phyloP scores from a whole-genome alignment of 495 filamentous ascomycete species.

The Xylaria sp. region DNA sequence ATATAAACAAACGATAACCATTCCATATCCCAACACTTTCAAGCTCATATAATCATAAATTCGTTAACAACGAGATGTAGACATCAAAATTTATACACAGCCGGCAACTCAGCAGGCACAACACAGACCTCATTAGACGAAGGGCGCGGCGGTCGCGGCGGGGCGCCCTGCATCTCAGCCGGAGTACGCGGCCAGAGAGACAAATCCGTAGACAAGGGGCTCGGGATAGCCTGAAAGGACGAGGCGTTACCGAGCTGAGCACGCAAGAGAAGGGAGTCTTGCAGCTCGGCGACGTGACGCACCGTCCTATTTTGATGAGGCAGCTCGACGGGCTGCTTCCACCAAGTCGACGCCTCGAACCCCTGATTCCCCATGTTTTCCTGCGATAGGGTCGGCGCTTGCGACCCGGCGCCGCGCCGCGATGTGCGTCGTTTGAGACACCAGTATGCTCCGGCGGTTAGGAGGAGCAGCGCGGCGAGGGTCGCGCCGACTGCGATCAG shows the following conservation, averaged over 20 bases:
- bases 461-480: neutral
- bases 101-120: neutral
- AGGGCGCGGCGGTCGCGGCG: neutral
- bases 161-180: neutral
- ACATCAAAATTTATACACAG: neutral
- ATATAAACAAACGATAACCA: neutral
- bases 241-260: neutral
- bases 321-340: slow-evolving; percentile 11
- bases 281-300: neutral
- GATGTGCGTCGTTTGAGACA: neutral
- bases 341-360: neutral
- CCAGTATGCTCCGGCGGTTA: neutral
- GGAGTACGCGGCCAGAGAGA: neutral
- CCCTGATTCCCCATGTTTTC: neutral
- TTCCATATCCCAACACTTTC: neutral
- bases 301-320: neutral
- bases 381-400: neutral
- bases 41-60: neutral
- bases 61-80: too few relatives aligned
- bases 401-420: neutral
- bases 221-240: neutral
- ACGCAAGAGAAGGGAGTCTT: neutral
- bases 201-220: neutral
- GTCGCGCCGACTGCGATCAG: slow-evolving; percentile 2
- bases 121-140: too few relatives aligned